Percentiles rank a stretch among this genome's conserved stretches.
These are phyloP conservation scores for Saturnispora sekii DNA, from an alignment of 805 yeast genomes.

Conservation along the genomic window DNA sequence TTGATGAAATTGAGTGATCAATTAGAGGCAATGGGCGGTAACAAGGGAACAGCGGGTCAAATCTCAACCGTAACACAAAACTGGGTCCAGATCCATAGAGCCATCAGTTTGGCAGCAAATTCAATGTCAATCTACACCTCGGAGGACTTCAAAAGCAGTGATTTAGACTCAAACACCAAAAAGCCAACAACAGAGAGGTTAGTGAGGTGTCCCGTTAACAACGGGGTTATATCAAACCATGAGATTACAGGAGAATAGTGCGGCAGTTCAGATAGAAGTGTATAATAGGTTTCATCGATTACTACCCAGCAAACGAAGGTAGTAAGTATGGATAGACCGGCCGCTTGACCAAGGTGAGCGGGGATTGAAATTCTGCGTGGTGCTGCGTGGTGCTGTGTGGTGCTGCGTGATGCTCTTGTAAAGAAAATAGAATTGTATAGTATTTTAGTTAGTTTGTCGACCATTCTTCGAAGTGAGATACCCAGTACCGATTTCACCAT, in stretches of 20 bases:
- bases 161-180: not conserved
- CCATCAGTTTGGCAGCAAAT: conserved; percentile 51
- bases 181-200: conserved; percentile 57
- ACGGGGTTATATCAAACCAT: conserved; percentile 26
- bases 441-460: not conserved
- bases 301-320: no score
- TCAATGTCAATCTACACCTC: conserved; percentile 37
- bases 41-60: conserved; percentile 49
- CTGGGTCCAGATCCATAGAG: conserved; percentile 54
- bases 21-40: conserved; percentile 31
- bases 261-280: not conserved
- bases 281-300: not conserved
- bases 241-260: not conserved
- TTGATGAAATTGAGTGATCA: conserved; percentile 40
- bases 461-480: not conserved
- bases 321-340: no score
- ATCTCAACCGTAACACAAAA: conserved; percentile 47
- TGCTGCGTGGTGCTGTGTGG: no score
- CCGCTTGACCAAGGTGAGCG: no score
- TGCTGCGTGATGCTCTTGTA: no score
- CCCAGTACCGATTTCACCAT: conserved; percentile 23
- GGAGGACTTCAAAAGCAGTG: conserved; percentile 31
- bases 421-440: no score
- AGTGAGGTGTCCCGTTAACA: conserved; percentile 46
- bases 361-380: no score